Evolutionary conservation across 352 stramenopile genomes (phyloP), one percentile per base, ranked within the genome.

Genomic region (Elongisporangium anandrum): DNA sequence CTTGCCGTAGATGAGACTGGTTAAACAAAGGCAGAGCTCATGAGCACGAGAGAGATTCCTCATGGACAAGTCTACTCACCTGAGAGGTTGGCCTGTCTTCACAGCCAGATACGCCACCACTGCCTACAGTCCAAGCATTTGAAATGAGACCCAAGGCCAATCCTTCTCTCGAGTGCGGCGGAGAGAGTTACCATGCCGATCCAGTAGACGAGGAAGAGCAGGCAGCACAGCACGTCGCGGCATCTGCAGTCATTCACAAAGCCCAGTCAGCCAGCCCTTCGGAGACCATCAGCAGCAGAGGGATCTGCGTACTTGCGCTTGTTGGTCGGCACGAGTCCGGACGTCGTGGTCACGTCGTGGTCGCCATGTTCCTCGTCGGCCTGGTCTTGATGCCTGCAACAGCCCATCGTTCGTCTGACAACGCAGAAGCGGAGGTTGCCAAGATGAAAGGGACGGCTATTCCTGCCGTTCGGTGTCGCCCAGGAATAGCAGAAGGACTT

Each of bases 141-240:
- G 51, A 22, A 1, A 5, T 38, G 4, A 34, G n/a, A 16, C 20
- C 20, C 15, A 23, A 17, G 20, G 26, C 41, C 13, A 17, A 22
- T 21, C 3, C 21, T 34, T 38, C 21, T 20, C 8, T 39, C 20
- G 12, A 34, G n/a, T n/a, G n/a, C n/a, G n/a, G n/a, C n/a, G n/a
- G n/a, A 24, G 16, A 8, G 24, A 17, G 20, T 53, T 65, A 86
- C 79, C 83, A 94, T 95, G 24, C 87, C 83, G 23, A 93, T 48
- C 86, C 87, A 95, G 68, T 91, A 95, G 39, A 91, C 76, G n/a
- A 92, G 47, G 59, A 96, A 96, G 20, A 94, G 57, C 10, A 92
- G 56, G 22, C 85, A 88, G 66, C 87, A 96, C 6, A 94, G 59
- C 9, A 85, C 72, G 56, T 96, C 88, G 39, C 85, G 85, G 51